Percentiles rank a stretch among this genome's conserved stretches.
phyloP scores from a whole-genome alignment of 1,284 basidiomycete species.

The Ustilago lituana region DNA sequence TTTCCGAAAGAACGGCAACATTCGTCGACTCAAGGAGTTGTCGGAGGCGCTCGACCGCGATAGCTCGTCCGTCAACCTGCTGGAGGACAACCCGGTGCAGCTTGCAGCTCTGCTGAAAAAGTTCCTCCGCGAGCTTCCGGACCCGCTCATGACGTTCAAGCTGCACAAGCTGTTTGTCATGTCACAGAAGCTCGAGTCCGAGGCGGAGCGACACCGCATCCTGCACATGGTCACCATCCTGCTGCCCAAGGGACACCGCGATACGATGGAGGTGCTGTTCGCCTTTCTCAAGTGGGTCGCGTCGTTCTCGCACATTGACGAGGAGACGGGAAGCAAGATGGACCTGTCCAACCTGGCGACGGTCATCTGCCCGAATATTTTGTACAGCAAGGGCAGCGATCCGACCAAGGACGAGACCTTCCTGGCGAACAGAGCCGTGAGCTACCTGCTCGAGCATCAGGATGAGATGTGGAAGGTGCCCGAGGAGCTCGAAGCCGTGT shows the following conservation, averaged over 20 bases:
- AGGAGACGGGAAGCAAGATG: slow-evolving; percentile 98
- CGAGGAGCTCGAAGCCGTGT: slow-evolving; percentile 58
- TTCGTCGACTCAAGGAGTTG: slow-evolving; percentile 87
- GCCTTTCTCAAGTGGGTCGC: slow-evolving; percentile 99
- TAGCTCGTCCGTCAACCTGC: slow-evolving; percentile 81
- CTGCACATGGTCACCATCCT: slow-evolving; percentile 87
- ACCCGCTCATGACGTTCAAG: slow-evolving; percentile 94
- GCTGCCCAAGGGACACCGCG: slow-evolving; percentile 90
- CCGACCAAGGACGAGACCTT: slow-evolving; percentile 93
- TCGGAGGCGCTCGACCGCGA: slow-evolving; percentile 94
- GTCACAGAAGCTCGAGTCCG: slow-evolving; percentile 81
- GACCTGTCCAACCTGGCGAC: slow-evolving; percentile 96
- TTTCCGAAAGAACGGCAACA: slow-evolving; percentile 98
- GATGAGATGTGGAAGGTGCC: slow-evolving; percentile 77
- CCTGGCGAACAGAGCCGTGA: slow-evolving; percentile 76
- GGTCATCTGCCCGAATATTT: slow-evolving; percentile 94
- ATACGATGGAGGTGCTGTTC: slow-evolving; percentile 96
- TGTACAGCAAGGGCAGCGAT: slow-evolving; percentile 84
- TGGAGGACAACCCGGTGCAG: slow-evolving; percentile 95
- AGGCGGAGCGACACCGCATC: slow-evolving; percentile 81
- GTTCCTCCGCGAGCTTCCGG: slow-evolving; percentile 94
- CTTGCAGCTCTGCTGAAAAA: slow-evolving; percentile 96
- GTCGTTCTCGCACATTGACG: slow-evolving; percentile 96
- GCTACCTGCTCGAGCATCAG: slow-evolving; percentile 83
- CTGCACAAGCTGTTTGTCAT: slow-evolving; percentile 88